Evolutionary conservation across 768 basidiomycete genomes (phyloP).

Genomic region (Boletus reticulatus): DNA sequence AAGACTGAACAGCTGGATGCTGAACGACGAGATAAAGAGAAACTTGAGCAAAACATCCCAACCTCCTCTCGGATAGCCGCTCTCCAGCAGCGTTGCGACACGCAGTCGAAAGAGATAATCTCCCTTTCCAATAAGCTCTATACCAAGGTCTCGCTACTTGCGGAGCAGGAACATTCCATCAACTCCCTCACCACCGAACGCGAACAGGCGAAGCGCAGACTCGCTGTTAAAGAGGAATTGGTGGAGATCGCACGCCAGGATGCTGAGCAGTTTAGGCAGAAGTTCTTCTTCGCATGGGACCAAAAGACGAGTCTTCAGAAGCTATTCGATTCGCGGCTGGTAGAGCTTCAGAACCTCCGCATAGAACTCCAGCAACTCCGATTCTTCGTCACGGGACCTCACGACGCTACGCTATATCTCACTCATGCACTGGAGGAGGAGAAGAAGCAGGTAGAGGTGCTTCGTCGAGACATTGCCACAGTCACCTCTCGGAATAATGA

Average conservation of each 20-base stretch:
- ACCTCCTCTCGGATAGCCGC: background rate
- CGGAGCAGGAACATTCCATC: conserved; percentile 1
- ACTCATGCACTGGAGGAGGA: background rate
- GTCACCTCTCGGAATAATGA: background rate
- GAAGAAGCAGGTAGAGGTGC: background rate
- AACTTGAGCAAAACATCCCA: background rate
- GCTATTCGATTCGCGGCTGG: background rate
- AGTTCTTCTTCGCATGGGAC: background rate
- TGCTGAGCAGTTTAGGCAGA: background rate
- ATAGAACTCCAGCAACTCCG: background rate
- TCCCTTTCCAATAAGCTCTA: background rate
- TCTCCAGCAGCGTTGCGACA: background rate
- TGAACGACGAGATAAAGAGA: background rate
- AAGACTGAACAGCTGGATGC: no score
- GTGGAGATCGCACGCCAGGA: background rate
- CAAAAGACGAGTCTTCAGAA: background rate
- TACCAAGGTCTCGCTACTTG: background rate
- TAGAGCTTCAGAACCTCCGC: background rate
- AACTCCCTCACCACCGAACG: background rate
- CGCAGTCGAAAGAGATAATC: background rate
- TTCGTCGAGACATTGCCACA: background rate
- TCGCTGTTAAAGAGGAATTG: background rate
- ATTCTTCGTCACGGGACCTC: background rate
- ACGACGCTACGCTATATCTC: background rate
- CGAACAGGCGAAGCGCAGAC: background rate